phyloP scores from a whole-genome alignment of 139 green algal genomes.

The Nannochloris sp. region DNA sequence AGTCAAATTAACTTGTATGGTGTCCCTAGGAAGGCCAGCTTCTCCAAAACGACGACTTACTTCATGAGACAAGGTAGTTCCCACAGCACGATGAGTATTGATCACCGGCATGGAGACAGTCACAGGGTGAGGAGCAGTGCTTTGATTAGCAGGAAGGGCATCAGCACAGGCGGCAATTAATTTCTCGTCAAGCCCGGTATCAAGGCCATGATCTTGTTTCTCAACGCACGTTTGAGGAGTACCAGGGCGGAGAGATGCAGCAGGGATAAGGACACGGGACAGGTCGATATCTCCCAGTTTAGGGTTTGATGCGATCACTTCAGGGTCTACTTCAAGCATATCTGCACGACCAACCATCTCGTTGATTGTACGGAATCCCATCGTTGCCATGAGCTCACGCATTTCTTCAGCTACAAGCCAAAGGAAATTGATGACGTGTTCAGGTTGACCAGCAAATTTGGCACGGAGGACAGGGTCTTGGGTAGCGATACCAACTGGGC shows the following conservation, averaged over 20 bases:
- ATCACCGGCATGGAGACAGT: slow-evolving; percentile 67
- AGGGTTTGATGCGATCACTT: slow-evolving; percentile 49
- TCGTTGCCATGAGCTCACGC: slow-evolving; percentile 77
- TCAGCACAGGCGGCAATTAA: slow-evolving; percentile 67
- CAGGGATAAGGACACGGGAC: slow-evolving; percentile 68
- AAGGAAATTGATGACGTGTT: slow-evolving; percentile 94
- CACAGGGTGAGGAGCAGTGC: slow-evolving; percentile 33
- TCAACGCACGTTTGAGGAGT: slow-evolving; percentile 62
- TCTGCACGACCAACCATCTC: slow-evolving; percentile 91
- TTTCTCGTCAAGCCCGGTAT: slow-evolving; percentile 68
- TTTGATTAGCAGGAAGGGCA: slow-evolving; percentile 32
- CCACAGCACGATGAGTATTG: slow-evolving; percentile 83
- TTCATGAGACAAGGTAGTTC: slow-evolving; percentile 86
- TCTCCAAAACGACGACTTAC: slow-evolving; percentile 74
- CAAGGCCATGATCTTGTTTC: slow-evolving; percentile 81
- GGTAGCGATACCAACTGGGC: slow-evolving; percentile 89
- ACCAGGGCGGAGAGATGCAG: slow-evolving; percentile 69
- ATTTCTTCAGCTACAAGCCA: slow-evolving; percentile 95
- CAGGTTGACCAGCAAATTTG: slow-evolving; percentile 89
- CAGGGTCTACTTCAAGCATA: slow-evolving; percentile 61
- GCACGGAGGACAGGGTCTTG: slow-evolving; percentile 90
- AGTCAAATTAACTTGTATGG: slow-evolving; percentile 81
- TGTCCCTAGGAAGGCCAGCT: slow-evolving; percentile 72
- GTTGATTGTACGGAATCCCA: slow-evolving; percentile 74
- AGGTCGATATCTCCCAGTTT: slow-evolving; percentile 81